Base-by-base conservation (phyloP, 768 basidiomycete genomes). In the Leucocoprinus birnbaumii region DNA sequence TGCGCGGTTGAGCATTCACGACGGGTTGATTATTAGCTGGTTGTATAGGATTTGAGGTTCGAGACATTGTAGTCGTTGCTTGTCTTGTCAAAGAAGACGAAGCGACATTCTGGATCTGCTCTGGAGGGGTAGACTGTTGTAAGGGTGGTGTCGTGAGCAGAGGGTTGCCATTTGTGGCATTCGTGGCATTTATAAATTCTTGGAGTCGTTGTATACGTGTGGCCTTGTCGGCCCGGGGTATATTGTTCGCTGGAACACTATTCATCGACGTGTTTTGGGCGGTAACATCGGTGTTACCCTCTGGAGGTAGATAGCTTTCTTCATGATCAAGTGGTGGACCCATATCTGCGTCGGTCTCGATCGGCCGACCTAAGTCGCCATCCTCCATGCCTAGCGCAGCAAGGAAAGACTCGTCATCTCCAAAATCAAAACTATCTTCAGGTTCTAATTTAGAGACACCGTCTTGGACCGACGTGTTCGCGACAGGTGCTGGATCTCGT, bases 391-490 rank as follows among this genome's bases (percentile, higher is more conserved):
- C 83, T 21, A 84, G 73, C 9, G 74, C 67, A 18, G 86, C 85
- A 34, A 85, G 71, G 61, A 88, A 79, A 1, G 76, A 83, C 51
- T 84, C 87, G 51, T 89, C 88, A 38, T 91, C 85, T 1, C 85
- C 71, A 59, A 83, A 78, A 10, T 73, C 72, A 58, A 79, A 84
- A 26, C 35, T 44, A 22, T 53, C 46, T n/a, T 59, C 58, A n/a
- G 51, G 1, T 27, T 64, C 63, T 13, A 42, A 22, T 51, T 60
- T 60, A 1, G 61, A 27, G 35, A 50, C n/a, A 19, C 19, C 51
- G 44, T 14, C 45, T 34, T 19, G 51, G 31, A 2, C 50, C 7
- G 18, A 21, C 26, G 19, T 18, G 5, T 34, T 27, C 21, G 18
- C 35, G 11, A 18, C 42, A 45, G 18, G 16, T n/a, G 50, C 18